Evolutionary conservation across 2,329 filamentous ascomycete genomes (phyloP).

Genomic region (Aspergillus costaricaensis): DNA sequence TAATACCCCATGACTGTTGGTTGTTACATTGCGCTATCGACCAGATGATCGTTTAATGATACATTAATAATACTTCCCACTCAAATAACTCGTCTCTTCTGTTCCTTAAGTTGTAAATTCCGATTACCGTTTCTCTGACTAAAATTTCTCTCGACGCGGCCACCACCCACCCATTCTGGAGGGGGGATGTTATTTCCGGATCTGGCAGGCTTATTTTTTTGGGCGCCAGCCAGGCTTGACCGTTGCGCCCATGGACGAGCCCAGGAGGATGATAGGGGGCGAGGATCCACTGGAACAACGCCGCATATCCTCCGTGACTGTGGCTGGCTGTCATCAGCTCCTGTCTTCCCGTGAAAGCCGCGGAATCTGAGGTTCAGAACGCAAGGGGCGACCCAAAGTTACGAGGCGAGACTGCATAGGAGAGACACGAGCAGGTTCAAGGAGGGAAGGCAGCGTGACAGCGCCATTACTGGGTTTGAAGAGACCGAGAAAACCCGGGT

Average conservation of each 20-base stretch:
- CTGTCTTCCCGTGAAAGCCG: slow-evolving; percentile 4
- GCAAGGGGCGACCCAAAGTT: slow-evolving; percentile 16
- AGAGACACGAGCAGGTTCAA: background rate
- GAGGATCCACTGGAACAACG: slow-evolving; percentile 1
- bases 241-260: background rate
- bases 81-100: background rate
- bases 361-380: slow-evolving; percentile 15
- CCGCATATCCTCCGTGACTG: slow-evolving; percentile 14
- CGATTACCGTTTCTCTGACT: background rate
- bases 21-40: slow-evolving; percentile 1
- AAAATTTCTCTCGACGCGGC: background rate
- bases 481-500: no score
- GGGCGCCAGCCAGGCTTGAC: background rate
- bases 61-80: slow-evolving; percentile 6
- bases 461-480: background rate
- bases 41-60: slow-evolving; percentile 3
- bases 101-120: background rate
- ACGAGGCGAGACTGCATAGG: background rate
- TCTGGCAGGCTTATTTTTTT: no score
- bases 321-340: slow-evolving; percentile 21
- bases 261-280: no score
- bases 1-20: slow-evolving; percentile 26
- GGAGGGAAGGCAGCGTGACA: background rate
- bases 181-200: background rate
- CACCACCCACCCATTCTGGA: no score